Conservation (phyloP, 2,329 filamentous ascomycete species). For the Bipolaris oryzae region DNA sequence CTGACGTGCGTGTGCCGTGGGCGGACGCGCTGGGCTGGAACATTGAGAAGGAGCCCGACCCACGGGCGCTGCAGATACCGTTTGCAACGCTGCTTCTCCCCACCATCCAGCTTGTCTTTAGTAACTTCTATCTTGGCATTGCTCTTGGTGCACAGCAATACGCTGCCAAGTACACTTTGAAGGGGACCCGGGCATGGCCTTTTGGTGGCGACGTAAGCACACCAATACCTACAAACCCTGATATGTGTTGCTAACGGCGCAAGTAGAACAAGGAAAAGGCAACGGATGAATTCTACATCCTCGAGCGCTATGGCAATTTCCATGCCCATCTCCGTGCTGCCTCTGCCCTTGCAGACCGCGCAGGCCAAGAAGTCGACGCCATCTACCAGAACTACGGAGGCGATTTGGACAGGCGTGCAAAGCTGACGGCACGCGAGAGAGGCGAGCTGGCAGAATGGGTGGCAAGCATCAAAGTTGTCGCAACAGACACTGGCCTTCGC, state of each 20-base stretch:
- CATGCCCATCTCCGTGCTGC: conserved; percentile 66
- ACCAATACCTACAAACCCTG: background rate
- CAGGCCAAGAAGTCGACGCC: conserved; percentile 56
- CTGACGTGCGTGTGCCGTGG: conserved; percentile 64
- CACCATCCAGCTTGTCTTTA: conserved; percentile 69
- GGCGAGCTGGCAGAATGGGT: conserved; percentile 68
- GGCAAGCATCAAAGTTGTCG: conserved; percentile 66
- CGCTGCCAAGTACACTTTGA: conserved; percentile 63
- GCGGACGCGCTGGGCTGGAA: conserved; percentile 68
- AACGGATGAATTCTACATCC: conserved; percentile 69
- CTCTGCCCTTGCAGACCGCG: conserved; percentile 63
- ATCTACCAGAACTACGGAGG: conserved; percentile 54
- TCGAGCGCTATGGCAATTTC: conserved; percentile 68
- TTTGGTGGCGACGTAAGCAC: conserved; percentile 60
- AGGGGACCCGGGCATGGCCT: conserved; percentile 66
- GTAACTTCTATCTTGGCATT: conserved; percentile 70
- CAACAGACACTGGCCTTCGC: conserved; percentile 64
- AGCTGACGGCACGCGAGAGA: conserved; percentile 58
- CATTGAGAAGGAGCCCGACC: conserved; percentile 55
- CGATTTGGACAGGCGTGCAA: conserved; percentile 45
- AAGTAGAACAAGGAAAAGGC: conserved; percentile 60
- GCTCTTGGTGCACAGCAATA: conserved; percentile 63
- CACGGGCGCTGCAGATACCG: conserved; percentile 58
- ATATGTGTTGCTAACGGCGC: conserved; percentile 2
- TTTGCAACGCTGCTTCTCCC: conserved; percentile 66